These are phyloP conservation scores for Pseudocercospora cruenta DNA, from an alignment of 2,329 filamentous ascomycete species.

Conservation along the genomic window DNA sequence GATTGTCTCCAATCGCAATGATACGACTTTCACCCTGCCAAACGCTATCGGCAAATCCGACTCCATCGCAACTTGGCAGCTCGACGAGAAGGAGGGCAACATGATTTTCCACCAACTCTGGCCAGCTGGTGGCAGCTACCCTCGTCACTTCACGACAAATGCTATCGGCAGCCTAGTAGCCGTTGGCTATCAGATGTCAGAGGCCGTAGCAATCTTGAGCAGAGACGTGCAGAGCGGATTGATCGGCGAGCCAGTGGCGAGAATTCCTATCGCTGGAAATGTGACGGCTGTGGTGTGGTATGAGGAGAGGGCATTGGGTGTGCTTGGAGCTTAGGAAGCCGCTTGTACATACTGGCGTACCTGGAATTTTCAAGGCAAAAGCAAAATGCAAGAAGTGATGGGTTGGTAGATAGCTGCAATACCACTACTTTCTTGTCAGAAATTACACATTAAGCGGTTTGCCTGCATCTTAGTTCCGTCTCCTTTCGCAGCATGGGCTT, in stretches of 20 bases:
- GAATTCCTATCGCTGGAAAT: constrained; percentile 35
- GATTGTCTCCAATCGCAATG: constrained; percentile 69
- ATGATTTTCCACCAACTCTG: constrained; percentile 57
- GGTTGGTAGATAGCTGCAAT: not conserved
- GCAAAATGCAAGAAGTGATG: not conserved
- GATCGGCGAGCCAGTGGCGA: constrained; percentile 55
- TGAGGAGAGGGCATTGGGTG: constrained; percentile 18
- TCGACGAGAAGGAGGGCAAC: constrained; percentile 62
- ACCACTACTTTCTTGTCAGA: not conserved
- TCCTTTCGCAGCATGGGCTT: too few species aligned
- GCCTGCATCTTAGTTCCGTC: too few species aligned
- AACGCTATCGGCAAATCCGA: constrained; percentile 57
- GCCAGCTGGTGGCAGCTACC: constrained; percentile 66
- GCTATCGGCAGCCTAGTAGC: constrained; percentile 65
- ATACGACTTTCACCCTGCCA: constrained; percentile 54
- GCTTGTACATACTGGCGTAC: constrained; percentile 8
- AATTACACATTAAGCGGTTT: not conserved
- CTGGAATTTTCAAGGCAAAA: too few species aligned
- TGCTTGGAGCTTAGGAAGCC: constrained; percentile 15
- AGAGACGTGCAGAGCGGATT: constrained; percentile 64
- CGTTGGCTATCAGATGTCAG: constrained; percentile 65
- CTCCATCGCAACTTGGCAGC: constrained; percentile 65
- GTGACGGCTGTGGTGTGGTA: constrained; percentile 44
- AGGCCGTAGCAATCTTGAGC: constrained; percentile 63
- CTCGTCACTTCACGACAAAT: constrained; percentile 71